A percentile compares a stretch with the other conserved stretches of the same genome.
phyloP scores from a whole-genome alignment of 805 yeast genomes.

The Candida oleophila region DNA sequence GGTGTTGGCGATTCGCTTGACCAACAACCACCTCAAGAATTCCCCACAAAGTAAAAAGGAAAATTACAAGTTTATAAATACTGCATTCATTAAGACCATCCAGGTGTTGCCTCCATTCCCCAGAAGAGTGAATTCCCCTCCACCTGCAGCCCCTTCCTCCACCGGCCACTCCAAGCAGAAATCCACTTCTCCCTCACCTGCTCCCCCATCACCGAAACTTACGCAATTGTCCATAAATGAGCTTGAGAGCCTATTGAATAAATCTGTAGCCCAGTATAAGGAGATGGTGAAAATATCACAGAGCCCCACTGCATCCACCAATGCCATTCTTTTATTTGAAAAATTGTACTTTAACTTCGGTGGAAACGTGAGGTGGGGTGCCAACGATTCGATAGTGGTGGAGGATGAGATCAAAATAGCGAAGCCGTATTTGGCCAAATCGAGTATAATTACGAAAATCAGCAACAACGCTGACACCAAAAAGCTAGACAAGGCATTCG shows the following conservation, averaged over 20 bases:
- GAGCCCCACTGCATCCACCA: conserved; percentile 11
- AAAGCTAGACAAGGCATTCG: conserved; percentile 20
- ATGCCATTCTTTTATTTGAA: conserved; percentile 17
- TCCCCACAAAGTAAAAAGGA: conserved; percentile 15
- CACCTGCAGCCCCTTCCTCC: conserved; percentile 11
- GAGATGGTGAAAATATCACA: conserved; percentile 25
- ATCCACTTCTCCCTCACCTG: conserved; percentile 29
- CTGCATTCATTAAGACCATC: conserved; percentile 55
- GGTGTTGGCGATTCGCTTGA: conserved; percentile 36
- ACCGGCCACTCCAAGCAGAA: conserved; percentile 20
- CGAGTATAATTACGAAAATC: conserved; percentile 22
- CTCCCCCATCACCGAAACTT: conserved; percentile 23
- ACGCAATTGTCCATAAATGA: conserved; percentile 13
- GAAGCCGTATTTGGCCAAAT: conserved; percentile 35
- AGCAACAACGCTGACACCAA: conserved; percentile 12
- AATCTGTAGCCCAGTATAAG: conserved; percentile 33
- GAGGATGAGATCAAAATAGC: conserved; percentile 35
- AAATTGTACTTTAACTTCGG: conserved; percentile 19
- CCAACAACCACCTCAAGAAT: conserved; percentile 12
- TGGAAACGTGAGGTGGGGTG: conserved; percentile 26
- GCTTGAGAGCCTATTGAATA: conserved; percentile 19
- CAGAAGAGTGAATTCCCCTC: conserved; percentile 25
- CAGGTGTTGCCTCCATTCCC: conserved; percentile 32
- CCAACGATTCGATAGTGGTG: conserved; percentile 35
- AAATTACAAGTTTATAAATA: conserved; percentile 52